A percentile compares a stretch with the other conserved stretches of the same genome.
Evolutionary conservation across 805 yeast species (phyloP).

Genomic region (Priceomyces medius): DNA sequence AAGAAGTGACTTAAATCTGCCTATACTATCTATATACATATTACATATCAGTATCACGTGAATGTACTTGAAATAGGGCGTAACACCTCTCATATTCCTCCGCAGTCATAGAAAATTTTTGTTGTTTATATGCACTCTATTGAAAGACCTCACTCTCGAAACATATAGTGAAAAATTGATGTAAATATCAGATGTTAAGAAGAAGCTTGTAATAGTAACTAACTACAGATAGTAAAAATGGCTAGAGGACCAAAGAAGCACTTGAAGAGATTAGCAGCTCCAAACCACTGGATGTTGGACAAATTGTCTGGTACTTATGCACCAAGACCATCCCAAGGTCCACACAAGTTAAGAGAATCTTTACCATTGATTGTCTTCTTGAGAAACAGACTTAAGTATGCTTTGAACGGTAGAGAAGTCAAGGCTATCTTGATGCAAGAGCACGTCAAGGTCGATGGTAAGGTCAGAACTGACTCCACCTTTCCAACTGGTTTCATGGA

Average conservation of each 20-base stretch:
- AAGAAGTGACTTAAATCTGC: slow-evolving; percentile 4
- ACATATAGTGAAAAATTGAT: slow-evolving; percentile 2
- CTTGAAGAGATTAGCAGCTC: slow-evolving; percentile 99
- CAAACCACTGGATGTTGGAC: slow-evolving; percentile 99
- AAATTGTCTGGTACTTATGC: slow-evolving; percentile 99
- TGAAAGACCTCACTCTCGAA: neutral
- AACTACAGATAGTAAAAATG: slow-evolving; percentile 13
- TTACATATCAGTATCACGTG: no score
- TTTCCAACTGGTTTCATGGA: slow-evolving; percentile 99
- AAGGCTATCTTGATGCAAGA: slow-evolving; percentile 98
- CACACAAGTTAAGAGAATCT: slow-evolving; percentile 98
- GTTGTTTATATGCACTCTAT: neutral
- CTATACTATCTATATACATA: neutral
- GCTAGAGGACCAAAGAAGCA: slow-evolving; percentile 74
- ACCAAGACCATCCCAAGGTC: slow-evolving; percentile 99
- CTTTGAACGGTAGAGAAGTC: slow-evolving; percentile 98
- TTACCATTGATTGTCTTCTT: slow-evolving; percentile 95
- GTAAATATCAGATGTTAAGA: neutral
- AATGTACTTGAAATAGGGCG: neutral
- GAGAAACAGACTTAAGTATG: slow-evolving; percentile 98
- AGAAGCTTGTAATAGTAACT: neutral
- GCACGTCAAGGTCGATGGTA: slow-evolving; percentile 97
- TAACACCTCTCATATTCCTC: neutral
- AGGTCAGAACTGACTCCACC: slow-evolving; percentile 98
- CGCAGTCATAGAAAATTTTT: neutral